These are phyloP conservation scores for Tolypocladium pustulatum DNA, from an alignment of 2,329 filamentous ascomycete genomes.

Conservation along the genomic window DNA sequence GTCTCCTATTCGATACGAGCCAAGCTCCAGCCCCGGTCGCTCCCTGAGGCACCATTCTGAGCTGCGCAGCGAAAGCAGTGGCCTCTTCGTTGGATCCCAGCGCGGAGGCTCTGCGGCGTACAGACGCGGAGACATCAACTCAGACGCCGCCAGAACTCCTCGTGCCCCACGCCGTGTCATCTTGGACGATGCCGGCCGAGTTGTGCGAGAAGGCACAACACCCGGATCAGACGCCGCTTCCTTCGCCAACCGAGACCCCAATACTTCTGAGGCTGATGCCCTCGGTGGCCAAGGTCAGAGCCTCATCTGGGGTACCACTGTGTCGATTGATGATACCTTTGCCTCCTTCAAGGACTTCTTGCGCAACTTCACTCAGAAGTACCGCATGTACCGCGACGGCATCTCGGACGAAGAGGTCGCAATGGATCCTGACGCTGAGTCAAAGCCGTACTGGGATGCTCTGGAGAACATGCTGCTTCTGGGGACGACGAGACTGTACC, in stretches of 20 bases:
- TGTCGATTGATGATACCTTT: constrained; percentile 85
- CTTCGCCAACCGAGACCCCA: constrained; percentile 58
- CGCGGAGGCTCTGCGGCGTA: constrained; percentile 38
- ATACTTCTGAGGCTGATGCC: constrained; percentile 83
- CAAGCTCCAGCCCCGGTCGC: constrained; percentile 78
- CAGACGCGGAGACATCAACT: constrained; percentile 78
- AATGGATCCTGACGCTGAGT: constrained; percentile 58
- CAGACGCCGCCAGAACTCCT: constrained; percentile 55
- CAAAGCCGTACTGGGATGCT: constrained; percentile 74
- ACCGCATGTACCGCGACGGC: constrained; percentile 86
- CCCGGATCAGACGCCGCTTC: constrained; percentile 49
- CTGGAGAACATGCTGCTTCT: constrained; percentile 86
- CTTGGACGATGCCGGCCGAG: constrained; percentile 47
- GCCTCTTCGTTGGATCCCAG: constrained; percentile 66
- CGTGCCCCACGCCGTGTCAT: constrained; percentile 44
- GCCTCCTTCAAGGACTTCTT: constrained; percentile 85
- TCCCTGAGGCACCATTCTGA: constrained; percentile 54
- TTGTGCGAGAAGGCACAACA: constrained; percentile 41
- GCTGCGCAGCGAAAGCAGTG: constrained; percentile 73
- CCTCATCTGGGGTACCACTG: constrained; percentile 94
- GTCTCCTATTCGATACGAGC: constrained; percentile 82
- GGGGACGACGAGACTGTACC: constrained; percentile 72
- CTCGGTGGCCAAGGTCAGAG: constrained; percentile 73
- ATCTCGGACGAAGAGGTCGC: constrained; percentile 65
- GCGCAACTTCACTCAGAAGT: constrained; percentile 84